Base-by-base conservation (phyloP, 2,329 filamentous ascomycete genomes). In the Phialemonium atrogriseum region DNA sequence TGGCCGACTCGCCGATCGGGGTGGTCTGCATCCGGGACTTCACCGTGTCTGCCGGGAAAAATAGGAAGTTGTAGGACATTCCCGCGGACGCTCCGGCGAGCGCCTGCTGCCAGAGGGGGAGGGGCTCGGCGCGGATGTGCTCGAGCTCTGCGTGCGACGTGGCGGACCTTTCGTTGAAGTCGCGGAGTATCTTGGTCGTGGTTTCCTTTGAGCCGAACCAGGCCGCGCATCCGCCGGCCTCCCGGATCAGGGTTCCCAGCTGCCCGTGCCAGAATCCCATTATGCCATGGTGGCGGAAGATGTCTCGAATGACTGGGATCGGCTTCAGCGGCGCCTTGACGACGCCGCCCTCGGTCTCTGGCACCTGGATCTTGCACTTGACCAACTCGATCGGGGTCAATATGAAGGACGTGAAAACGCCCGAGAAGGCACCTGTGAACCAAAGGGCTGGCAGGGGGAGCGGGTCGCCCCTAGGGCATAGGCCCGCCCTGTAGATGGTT, bases 281-380 rank as follows among this genome's bases (percentile, higher is more conserved):
- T 6, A 96, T 36, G 1, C 91, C 91, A 43, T 94, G 79, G 45
- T 87, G 78, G 7, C 77, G 78, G 50, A 86, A 94, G 7, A 96
- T 76, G 17, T 87, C 77, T 16, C 70, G 68, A 25, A 96, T 82
- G 24, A 95, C 77, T 5, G 73, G 60, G 10, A 84, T 51, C 1
- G 87, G 80, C 1, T 73, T 72, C 5, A 83, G 69, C 4, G 70
- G 59, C 10, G 62, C 64, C 4, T 55, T 55, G 3, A 49, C 50
- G 15, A 52, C 54, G 14, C 64, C 65, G 15, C 61, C 59, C 3
- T 56, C 51, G 2, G 61, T 53, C 11, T 48, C 50, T 8, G 71
- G 85, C 1, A 89, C 88, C 56, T 98, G 91, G 62, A 98, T 94
- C 60, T 91, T 93, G 72, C 91, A 98, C 62, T 98, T 98, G 53